These are phyloP conservation scores for Aquilaria malaccensis DNA, from an alignment of 345 rosid species.

Conservation along the genomic window DNA sequence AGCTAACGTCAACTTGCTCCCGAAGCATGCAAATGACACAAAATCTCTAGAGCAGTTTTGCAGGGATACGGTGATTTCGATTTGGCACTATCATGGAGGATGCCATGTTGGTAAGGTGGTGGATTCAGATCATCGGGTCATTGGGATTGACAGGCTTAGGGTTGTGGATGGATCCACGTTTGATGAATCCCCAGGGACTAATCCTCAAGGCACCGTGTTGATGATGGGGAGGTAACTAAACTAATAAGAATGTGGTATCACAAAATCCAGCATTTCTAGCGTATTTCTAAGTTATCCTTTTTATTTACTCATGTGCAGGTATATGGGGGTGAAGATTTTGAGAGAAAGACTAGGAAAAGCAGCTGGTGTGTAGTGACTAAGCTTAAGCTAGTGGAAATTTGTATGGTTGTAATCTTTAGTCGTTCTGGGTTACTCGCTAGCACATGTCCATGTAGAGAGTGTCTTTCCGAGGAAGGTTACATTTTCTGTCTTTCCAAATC, in stretches of 20 bases:
- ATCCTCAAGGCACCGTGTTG: conserved; percentile 94
- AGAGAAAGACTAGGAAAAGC: conserved; percentile 56
- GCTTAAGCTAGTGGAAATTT: conserved; percentile 5
- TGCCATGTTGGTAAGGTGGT: conserved; percentile 86
- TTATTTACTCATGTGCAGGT: conserved; percentile 41
- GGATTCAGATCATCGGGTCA: conserved; percentile 38
- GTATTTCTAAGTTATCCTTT: conserved; percentile 1
- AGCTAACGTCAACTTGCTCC: conserved; percentile 81
- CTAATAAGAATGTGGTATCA: not conserved
- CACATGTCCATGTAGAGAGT: conserved; percentile 7
- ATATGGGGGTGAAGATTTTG: conserved; percentile 84
- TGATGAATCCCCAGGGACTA: conserved; percentile 84
- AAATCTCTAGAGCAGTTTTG: conserved; percentile 91
- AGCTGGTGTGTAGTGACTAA: conserved; percentile 38
- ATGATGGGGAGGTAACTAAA: conserved; percentile 92
- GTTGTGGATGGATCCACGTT: conserved; percentile 81
- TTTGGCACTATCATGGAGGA: conserved; percentile 99
- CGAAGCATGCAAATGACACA: conserved; percentile 72
- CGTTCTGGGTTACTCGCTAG: conserved; percentile 5
- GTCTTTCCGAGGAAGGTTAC: conserved; percentile 3
- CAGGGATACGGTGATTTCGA: conserved; percentile 84
- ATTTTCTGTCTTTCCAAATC: not conserved
- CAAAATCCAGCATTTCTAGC: not conserved
- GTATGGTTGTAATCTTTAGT: not conserved
- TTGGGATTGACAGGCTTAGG: conserved; percentile 64